Conservation (phyloP, 306 rosid genomes). For the Arachis stenosperma region DNA sequence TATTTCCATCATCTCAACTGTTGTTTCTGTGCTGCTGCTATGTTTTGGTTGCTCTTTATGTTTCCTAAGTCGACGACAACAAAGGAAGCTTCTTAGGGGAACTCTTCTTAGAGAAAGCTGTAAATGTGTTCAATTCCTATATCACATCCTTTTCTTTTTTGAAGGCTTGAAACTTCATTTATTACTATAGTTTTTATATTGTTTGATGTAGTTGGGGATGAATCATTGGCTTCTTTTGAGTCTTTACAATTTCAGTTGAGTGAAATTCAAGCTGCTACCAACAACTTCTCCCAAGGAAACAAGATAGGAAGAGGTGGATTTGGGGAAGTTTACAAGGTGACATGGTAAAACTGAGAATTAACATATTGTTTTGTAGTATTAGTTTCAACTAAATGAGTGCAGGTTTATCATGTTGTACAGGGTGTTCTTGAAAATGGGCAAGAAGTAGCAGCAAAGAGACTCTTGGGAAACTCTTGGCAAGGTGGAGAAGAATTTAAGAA, state of each 20-base stretch:
- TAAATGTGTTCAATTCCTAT: slow-evolving; percentile 5
- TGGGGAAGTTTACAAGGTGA: slow-evolving; percentile 66
- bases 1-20: slow-evolving; percentile 7
- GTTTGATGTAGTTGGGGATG: slow-evolving; percentile 40
- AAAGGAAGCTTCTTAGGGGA: slow-evolving; percentile 30
- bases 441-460: slow-evolving; percentile 69
- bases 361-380: too few species aligned
- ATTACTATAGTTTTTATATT: neutral
- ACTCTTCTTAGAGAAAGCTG: slow-evolving; percentile 49
- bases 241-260: slow-evolving; percentile 51
- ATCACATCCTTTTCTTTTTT: too few species aligned
- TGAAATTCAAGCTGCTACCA: slow-evolving; percentile 53
- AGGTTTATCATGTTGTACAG: slow-evolving; percentile 24
- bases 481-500: slow-evolving; percentile 60
- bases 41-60: slow-evolving; percentile 24
- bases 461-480: slow-evolving; percentile 50
- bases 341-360: too few species aligned
- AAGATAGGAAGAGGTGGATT: slow-evolving; percentile 64
- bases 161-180: slow-evolving; percentile 1
- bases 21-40: slow-evolving; percentile 31
- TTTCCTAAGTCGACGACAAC: slow-evolving; percentile 18
- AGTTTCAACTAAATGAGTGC: neutral
- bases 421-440: slow-evolving; percentile 55
- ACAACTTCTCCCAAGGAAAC: slow-evolving; percentile 47
- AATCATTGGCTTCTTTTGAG: slow-evolving; percentile 28